Conservation (phyloP, 2,329 filamentous ascomycete species). For the Botrytis galanthina region DNA sequence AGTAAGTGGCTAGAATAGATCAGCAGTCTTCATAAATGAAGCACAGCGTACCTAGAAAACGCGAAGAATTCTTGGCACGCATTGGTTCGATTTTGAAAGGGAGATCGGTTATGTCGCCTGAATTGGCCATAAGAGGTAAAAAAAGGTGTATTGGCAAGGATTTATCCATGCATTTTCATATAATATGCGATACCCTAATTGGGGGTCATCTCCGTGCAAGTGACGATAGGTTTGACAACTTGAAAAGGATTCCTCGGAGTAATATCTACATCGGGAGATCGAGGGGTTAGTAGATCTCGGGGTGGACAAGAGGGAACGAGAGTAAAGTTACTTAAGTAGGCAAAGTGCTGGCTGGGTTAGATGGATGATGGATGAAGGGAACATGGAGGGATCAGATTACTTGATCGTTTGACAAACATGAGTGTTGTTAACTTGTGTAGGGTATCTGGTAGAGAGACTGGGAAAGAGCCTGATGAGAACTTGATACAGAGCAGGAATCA, state of each 20-base stretch:
- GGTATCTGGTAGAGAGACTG: not conserved
- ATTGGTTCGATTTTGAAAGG: not conserved
- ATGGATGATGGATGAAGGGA: not conserved
- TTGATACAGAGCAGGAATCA: not conserved
- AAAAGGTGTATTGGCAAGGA: not conserved
- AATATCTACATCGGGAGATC: not conserved
- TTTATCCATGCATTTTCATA: not conserved
- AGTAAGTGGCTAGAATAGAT: not conserved
- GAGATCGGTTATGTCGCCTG: slow-evolving; percentile 3
- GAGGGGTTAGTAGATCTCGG: not conserved
- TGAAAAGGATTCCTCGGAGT: not conserved
- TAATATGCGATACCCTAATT: not conserved
- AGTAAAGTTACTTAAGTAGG: not conserved
- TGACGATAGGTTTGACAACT: slow-evolving; percentile 4
- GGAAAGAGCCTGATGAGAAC: not conserved
- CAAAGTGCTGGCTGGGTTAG: not conserved
- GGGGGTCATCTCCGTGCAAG: not conserved
- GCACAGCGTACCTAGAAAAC: not conserved
- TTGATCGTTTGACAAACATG: not conserved
- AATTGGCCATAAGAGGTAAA: not conserved
- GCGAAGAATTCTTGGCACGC: slow-evolving; percentile 11
- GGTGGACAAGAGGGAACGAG: not conserved
- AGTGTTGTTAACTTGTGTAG: not conserved
- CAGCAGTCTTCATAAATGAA: not conserved
- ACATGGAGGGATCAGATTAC: not conserved